Evolutionary conservation across 1,284 basidiomycete species (phyloP), one percentile per base, ranked within the genome.

Genomic region (Leccinum angustisporum): DNA sequence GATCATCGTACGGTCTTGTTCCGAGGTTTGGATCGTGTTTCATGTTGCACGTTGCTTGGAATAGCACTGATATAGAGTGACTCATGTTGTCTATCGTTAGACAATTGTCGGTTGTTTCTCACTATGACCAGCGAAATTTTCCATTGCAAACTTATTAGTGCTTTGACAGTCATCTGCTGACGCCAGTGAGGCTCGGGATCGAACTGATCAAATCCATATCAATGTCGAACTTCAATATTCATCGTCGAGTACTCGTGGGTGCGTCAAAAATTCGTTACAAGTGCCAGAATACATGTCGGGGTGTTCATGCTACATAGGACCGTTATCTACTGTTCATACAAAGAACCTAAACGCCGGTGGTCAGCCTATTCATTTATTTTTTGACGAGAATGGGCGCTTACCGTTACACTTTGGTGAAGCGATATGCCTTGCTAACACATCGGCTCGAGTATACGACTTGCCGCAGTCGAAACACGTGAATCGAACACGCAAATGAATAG

Each of bases 391-490:
- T 25, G 46, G 16, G 13, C 16, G 50, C 58, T 46, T n/a, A 67
- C 68, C 36, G 4, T 48, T 16, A 30, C 65, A 68, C 33, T 51
- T 55, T 14, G 36, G 36, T 2, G 65, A 61, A n/a, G 36, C 21
- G 1, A 8, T 27, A 34, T 68, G 69, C 11, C 7, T 58, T 27
- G 51, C 53, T 18, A 65, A 46, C 4, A 36, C 55, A 18, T 54
- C 30, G 0, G 6, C 9, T 10, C 65, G 57, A 7, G 61, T 56
- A 33, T 59, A 67, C 4, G 16, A 8, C 27, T 66, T 66, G 2
- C 56, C 58, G 13, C 69, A 71, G 8, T 52, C 18, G 7, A 4
- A 21, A 21, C 68, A 68, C 10, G 4, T 27, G 21, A 66, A 58
- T 31, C 59, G 56, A 40, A 68, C 31, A 18, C 58, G 58, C 13